These are phyloP conservation scores for Aspergillus brasiliensis DNA, from an alignment of 2,329 filamentous ascomycete species.

Conservation along the genomic window DNA sequence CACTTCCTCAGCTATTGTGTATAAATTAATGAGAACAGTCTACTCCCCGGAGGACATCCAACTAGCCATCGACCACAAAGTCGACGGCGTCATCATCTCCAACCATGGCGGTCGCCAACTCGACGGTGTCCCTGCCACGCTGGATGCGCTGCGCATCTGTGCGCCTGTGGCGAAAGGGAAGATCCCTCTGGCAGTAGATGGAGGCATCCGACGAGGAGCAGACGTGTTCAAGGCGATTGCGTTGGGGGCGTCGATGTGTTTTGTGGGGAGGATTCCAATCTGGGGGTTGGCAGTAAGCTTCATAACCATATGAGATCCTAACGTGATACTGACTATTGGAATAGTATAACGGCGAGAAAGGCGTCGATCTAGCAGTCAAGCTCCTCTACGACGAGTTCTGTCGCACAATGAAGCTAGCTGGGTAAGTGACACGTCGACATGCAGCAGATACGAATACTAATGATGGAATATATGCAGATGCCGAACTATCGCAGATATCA, in stretches of 20 bases:
- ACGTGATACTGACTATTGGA: not conserved
- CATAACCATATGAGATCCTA: not conserved
- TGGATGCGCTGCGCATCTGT: constrained; percentile 32
- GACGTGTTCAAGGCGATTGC: constrained; percentile 35
- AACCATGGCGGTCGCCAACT: constrained; percentile 39
- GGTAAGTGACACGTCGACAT: constrained; percentile 13
- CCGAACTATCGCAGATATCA: not conserved
- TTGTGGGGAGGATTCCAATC: constrained; percentile 28
- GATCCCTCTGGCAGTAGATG: constrained; percentile 31
- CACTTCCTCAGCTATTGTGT: not conserved
- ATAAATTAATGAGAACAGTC: constrained; percentile 3
- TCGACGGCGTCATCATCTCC: constrained; percentile 36
- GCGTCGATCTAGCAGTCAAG: constrained; percentile 29
- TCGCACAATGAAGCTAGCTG: constrained; percentile 25
- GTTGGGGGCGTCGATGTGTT: constrained; percentile 26
- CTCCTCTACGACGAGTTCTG: constrained; percentile 27
- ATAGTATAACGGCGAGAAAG: constrained; percentile 26
- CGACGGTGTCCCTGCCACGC: constrained; percentile 33
- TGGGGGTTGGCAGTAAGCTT: constrained; percentile 33
- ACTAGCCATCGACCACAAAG: constrained; percentile 31
- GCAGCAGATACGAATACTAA: not conserved
- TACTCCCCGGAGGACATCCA: constrained; percentile 31
- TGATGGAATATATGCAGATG: not conserved
- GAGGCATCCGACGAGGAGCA: constrained; percentile 29
- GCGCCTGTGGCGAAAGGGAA: constrained; percentile 24